Conservation (phyloP, 441 rosid genomes). For the Erysimum pusillum region DNA sequence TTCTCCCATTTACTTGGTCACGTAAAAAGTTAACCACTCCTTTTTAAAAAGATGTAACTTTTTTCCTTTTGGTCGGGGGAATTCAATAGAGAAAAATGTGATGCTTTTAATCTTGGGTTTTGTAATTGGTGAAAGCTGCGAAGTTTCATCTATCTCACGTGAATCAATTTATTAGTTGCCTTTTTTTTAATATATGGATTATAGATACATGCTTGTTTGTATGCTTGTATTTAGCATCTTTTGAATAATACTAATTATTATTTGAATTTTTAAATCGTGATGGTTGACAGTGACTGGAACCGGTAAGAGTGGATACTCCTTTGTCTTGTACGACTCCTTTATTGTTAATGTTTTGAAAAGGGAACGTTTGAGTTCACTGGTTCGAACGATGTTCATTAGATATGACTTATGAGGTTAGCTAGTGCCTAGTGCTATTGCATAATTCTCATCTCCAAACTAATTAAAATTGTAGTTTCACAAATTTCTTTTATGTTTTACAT, state of each 20-base stretch:
- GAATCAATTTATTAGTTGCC: constrained; percentile 18
- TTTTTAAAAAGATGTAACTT: background rate
- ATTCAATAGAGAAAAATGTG: constrained; percentile 11
- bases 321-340: constrained; percentile 25
- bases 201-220: background rate
- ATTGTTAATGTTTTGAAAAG: background rate
- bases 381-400: background rate
- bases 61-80: constrained; percentile 1
- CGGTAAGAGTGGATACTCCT: constrained; percentile 23
- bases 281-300: constrained; percentile 32
- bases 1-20: constrained; percentile 79
- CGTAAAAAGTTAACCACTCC: constrained; percentile 43
- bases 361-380: background rate
- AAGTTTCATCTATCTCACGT: constrained; percentile 38
- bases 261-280: constrained; percentile 9
- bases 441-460: too few relatives aligned
- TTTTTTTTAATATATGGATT: background rate
- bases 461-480: too few relatives aligned
- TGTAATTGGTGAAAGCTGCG: constrained; percentile 38
- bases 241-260: background rate
- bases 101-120: constrained; percentile 9
- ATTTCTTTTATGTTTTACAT: too few relatives aligned
- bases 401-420: background rate
- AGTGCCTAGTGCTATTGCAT: too few relatives aligned
- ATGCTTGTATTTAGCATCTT: background rate